phyloP scores from a whole-genome alignment of 257 asterid genomes.

The Thymus quinquecostatus region DNA sequence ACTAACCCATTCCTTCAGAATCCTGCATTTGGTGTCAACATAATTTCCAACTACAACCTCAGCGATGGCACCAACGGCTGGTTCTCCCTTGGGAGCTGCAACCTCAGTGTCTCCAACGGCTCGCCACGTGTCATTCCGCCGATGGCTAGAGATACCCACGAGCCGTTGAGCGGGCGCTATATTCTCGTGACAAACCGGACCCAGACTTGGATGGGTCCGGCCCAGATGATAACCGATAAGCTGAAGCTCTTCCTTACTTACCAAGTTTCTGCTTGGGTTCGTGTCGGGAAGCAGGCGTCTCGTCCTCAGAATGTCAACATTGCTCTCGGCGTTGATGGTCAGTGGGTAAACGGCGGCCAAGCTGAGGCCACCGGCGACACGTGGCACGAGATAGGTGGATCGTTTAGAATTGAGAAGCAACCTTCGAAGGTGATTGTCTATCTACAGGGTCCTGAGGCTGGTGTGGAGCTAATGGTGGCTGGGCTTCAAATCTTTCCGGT shows the following conservation, averaged over 20 bases:
- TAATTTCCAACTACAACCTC: constrained; percentile 62
- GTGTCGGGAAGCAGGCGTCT: constrained; percentile 52
- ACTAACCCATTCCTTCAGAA: constrained; percentile 38
- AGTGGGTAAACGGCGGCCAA: constrained; percentile 90
- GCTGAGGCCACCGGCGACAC: constrained; percentile 55
- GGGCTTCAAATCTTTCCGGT: constrained; percentile 87
- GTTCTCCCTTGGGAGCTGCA: constrained; percentile 82
- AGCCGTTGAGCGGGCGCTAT: constrained; percentile 68
- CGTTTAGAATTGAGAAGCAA: constrained; percentile 84
- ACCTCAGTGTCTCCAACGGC: constrained; percentile 56
- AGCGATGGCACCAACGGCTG: constrained; percentile 61
- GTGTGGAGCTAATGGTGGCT: constrained; percentile 86
- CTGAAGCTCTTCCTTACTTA: constrained; percentile 69
- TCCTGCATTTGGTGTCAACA: constrained; percentile 61
- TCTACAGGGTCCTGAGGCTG: constrained; percentile 87
- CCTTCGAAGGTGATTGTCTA: constrained; percentile 68
- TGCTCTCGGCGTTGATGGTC: constrained; percentile 73
- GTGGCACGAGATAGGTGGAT: constrained; percentile 92
- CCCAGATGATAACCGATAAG: constrained; percentile 73
- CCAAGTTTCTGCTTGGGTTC: constrained; percentile 91
- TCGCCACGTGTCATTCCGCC: constrained; percentile 84
- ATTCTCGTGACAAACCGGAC: constrained; percentile 67
- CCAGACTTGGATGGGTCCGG: constrained; percentile 91
- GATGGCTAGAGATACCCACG: constrained; percentile 73
- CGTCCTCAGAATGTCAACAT: constrained; percentile 59